Base-by-base conservation (phyloP, 1,284 basidiomycete species). In the Ganoderma boninense region DNA sequence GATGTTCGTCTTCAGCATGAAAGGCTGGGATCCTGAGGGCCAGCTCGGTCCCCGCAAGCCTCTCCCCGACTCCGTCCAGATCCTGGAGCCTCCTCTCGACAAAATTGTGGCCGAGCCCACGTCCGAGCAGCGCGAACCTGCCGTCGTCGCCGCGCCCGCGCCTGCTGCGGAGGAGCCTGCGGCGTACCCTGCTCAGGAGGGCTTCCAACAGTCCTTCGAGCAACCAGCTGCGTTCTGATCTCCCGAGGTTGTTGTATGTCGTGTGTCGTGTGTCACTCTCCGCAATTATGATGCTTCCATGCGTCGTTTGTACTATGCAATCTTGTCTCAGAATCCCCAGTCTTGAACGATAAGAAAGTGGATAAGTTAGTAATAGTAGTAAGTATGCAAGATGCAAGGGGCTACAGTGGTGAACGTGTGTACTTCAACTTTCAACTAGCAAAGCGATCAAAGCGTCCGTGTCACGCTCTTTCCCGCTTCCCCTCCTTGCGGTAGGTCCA, bases 11-110 rank as follows among this genome's bases (percentile, higher is more conserved):
- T 69, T 57, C 77, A 97, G 95, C 85, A 99, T 99, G 97, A 97
- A 97, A 86, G 96, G 94, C 74, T 93, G 89, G 85, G 98, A 99
- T 85, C 95, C 97, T 71, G 92, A 95, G 80, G 97, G 97, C 73
- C 89, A 90, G 77, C 85, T 89, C 70, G 97, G 97, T 70, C 97
- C 97, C 80, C 88, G 90, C 84, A 97, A 97, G 84, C 96, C 97
- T 75, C 92, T 99, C 68, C 98, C 98, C 75, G 98, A 99, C 84
- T 93, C 93, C 75, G 97, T 99, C 81, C 92, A 92, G 79, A 95
- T 99, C 81, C 83, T 92, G 80, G 96, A 98, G 82, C 94, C 95
- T 52, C 90, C 89, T 32, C 84, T 92, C 74, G 94, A 95, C 85
- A 95, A 95, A 82, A 84, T 92, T 73, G 89, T 94, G 71, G 87